Evolutionary conservation across 495 filamentous ascomycete species (phyloP).

Genomic region (Lentithecium fluviatile): DNA sequence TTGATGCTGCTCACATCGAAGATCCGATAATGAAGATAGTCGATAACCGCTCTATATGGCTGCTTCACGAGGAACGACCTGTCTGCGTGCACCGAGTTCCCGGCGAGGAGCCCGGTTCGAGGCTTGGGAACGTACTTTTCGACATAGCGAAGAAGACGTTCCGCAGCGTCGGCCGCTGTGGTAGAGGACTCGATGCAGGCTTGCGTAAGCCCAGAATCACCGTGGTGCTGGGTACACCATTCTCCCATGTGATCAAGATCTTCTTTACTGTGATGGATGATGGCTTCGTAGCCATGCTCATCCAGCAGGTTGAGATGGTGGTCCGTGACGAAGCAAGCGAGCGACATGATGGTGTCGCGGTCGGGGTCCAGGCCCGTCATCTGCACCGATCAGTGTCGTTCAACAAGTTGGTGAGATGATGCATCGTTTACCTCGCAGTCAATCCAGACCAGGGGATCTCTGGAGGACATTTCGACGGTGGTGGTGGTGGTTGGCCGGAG

Average conservation of each 20-base stretch:
- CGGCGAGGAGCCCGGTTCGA: constrained; percentile 70
- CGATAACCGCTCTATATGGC: constrained; percentile 69
- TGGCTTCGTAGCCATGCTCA: constrained; percentile 69
- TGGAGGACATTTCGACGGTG: constrained; percentile 40
- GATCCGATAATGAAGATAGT: constrained; percentile 83
- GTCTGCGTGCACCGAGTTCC: constrained; percentile 91
- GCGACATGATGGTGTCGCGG: constrained; percentile 81
- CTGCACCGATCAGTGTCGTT: constrained; percentile 47
- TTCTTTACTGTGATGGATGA: constrained; percentile 72
- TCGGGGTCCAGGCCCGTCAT: constrained; percentile 90
- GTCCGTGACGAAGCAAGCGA: constrained; percentile 91
- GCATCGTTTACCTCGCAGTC: constrained; percentile 70
- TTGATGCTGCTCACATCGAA: constrained; percentile 89
- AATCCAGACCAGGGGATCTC: constrained; percentile 76
- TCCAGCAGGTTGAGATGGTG: constrained; percentile 74
- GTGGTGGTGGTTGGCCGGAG: neutral
- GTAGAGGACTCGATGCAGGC: constrained; percentile 72
- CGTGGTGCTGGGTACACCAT: constrained; percentile 67
- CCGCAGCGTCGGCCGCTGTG: constrained; percentile 69
- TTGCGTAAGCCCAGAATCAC: constrained; percentile 72
- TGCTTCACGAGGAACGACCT: constrained; percentile 72
- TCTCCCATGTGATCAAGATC: constrained; percentile 73
- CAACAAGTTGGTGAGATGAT: constrained; percentile 15
- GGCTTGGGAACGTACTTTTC: constrained; percentile 63
- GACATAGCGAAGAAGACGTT: constrained; percentile 74